These are phyloP conservation scores for Macrotyloma uniflorum DNA, from an alignment of 306 rosid genomes.

Conservation along the genomic window DNA sequence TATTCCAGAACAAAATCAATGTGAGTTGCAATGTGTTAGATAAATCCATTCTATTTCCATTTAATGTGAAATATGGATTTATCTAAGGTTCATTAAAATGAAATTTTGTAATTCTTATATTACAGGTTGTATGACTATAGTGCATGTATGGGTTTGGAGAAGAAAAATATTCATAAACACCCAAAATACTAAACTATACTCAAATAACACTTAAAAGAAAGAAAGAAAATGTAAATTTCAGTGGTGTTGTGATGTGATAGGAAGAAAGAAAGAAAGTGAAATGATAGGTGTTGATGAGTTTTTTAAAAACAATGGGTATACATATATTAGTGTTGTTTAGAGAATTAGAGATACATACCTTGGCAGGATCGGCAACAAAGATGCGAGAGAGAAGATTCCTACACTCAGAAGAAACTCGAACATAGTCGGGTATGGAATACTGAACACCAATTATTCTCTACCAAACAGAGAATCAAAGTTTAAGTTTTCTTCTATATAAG, in stretches of 20 bases:
- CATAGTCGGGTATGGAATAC: slow-evolving; percentile 94
- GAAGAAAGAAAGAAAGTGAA: too few species aligned
- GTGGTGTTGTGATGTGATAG: too few species aligned
- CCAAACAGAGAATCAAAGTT: slow-evolving; percentile 35
- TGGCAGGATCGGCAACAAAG: slow-evolving; percentile 87
- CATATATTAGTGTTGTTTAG: neutral
- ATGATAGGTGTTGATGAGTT: too few species aligned
- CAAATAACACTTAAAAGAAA: too few species aligned
- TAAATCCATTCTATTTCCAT: neutral
- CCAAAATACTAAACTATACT: too few species aligned
- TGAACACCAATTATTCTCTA: slow-evolving; percentile 91
- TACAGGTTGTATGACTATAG: neutral
- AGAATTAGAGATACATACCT: slow-evolving; percentile 51
- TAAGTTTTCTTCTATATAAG: slow-evolving; percentile 1
- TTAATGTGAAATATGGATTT: slow-evolving; percentile 19
- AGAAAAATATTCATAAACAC: too few species aligned
- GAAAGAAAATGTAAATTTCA: too few species aligned
- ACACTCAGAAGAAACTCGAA: slow-evolving; percentile 85
- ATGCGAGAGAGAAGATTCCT: slow-evolving; percentile 75
- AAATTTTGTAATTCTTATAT: neutral
- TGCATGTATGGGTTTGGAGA: neutral
- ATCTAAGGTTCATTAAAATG: neutral
- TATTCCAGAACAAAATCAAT: slow-evolving; percentile 12
- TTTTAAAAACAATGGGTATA: too few species aligned
- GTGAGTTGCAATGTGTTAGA: neutral